Evolutionary conservation across 2,329 filamentous ascomycete species (phyloP).

Genomic region (Pseudogymnoascus sp.): DNA sequence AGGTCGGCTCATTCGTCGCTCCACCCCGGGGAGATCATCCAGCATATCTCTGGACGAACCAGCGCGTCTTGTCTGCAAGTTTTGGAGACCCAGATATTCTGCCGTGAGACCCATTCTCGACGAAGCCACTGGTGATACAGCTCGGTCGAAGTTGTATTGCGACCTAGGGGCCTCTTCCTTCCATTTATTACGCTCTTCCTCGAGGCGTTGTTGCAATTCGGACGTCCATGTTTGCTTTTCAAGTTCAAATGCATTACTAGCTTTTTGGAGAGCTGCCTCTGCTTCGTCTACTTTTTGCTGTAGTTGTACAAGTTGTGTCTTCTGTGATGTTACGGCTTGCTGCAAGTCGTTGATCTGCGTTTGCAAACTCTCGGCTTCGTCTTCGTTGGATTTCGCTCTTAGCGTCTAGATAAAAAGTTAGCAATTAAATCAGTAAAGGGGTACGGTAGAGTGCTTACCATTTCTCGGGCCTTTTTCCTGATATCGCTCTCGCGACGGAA

Average conservation of each 20-base stretch:
- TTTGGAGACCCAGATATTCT: conserved; percentile 34
- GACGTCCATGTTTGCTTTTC: conserved; percentile 54
- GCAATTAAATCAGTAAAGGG: conserved; percentile 15
- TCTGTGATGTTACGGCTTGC: conserved; percentile 56
- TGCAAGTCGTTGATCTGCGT: conserved; percentile 59
- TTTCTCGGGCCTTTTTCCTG: conserved; percentile 81
- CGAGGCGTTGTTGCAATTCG: conserved; percentile 51
- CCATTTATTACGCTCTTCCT: conserved; percentile 60
- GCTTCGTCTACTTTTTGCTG: conserved; percentile 60
- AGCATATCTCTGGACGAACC: conserved; percentile 24
- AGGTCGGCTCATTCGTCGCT: conserved; percentile 22
- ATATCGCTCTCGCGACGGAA: conserved; percentile 78
- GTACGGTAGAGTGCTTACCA: conserved; percentile 47
- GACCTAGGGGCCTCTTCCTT: conserved; percentile 38
- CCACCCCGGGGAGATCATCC: conserved; percentile 23
- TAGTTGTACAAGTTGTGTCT: conserved; percentile 54
- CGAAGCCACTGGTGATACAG: conserved; percentile 28
- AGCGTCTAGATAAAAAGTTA: conserved; percentile 48
- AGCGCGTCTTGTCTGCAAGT: conserved; percentile 28
- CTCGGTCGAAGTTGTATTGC: conserved; percentile 28
- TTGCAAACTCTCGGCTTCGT: conserved; percentile 70
- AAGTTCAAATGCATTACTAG: conserved; percentile 48
- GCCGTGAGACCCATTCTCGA: conserved; percentile 28
- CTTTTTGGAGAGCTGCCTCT: conserved; percentile 57
- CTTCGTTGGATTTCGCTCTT: conserved; percentile 58